Conservation (phyloP, 1,284 basidiomycete genomes). For the Mycena citricolor region DNA sequence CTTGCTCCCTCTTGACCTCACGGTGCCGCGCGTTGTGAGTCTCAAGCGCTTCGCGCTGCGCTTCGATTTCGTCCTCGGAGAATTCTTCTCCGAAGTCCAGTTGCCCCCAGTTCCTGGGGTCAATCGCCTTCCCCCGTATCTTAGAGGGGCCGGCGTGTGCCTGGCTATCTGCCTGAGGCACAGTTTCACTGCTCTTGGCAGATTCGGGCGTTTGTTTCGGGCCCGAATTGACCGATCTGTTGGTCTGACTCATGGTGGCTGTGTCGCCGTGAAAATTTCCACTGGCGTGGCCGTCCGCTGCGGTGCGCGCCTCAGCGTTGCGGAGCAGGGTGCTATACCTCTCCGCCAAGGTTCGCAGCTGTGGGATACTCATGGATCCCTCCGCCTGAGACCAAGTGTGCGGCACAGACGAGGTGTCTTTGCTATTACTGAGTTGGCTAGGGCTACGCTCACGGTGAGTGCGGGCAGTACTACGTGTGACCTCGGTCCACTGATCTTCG, state of each 20-base stretch:
- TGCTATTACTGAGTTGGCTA: not conserved
- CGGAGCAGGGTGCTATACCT: too few species aligned
- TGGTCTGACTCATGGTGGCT: too few species aligned
- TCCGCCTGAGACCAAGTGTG: not conserved
- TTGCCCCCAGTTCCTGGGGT: constrained; percentile 8
- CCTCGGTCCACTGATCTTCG: too few species aligned
- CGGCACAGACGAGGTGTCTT: not conserved
- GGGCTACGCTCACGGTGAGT: constrained; percentile 1
- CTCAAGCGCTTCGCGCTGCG: constrained; percentile 1
- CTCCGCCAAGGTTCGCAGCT: not conserved
- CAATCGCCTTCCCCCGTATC: not conserved
- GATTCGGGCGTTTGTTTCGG: not conserved
- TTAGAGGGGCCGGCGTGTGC: constrained; percentile 1
- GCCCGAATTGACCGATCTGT: too few species aligned
- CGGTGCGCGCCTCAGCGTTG: not conserved
- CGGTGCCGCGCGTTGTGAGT: not conserved
- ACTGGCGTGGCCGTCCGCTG: not conserved
- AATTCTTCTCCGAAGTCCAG: not conserved
- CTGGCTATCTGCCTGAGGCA: not conserved
- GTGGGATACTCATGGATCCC: not conserved
- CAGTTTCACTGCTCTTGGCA: not conserved
- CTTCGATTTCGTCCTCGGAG: constrained; percentile 3
- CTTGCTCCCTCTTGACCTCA: not conserved
- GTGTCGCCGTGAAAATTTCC: not conserved
- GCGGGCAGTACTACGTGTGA: not conserved